Evolutionary conservation across 371 early-diverging fungal genomes (phyloP), one percentile per base, ranked within the genome.

Genomic region (Smittium culicis): DNA sequence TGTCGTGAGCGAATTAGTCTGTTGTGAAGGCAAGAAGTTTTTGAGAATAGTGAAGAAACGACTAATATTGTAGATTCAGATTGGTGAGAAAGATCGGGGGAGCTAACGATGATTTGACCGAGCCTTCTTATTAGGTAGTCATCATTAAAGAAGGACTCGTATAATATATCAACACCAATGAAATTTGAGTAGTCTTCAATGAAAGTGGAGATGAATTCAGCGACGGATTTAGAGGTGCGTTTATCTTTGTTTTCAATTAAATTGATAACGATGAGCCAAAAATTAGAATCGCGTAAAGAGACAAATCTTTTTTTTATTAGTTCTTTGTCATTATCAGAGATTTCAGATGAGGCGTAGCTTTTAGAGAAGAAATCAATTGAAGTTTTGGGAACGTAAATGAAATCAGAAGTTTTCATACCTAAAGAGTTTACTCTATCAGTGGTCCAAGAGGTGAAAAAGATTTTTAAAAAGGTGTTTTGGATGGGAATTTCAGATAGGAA

Each of bases 21-120:
- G 0, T 72, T 73, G 31, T 77, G 76, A 66, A 68, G 68, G 65
- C 76, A 76, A 2, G 73, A 64, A 1, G 76, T 76, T 64, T 76
- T 76, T 29, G 65, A 28, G 54, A 76, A 65, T 56, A 76, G 65
- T 34, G 70, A 59, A 17, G 75, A 61, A 1, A 76, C 68, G 54
- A 76, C 28, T n/a, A n/a, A n/a, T n/a, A n/a, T n/a, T n/a, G n/a
- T n/a, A n/a, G n/a, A n/a, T n/a, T n/a, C n/a, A n/a, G n/a, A n/a
- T n/a, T n/a, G n/a, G n/a, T n/a, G n/a, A n/a, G n/a, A n/a, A n/a
- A n/a, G n/a, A n/a, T n/a, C n/a, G n/a, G n/a, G n/a, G n/a, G n/a
- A n/a, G n/a, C n/a, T n/a, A n/a, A n/a, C n/a, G n/a, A n/a, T n/a
- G n/a, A n/a, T n/a, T n/a, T n/a, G n/a, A n/a, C n/a, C n/a, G n/a